Percentiles rank a stretch among this genome's conserved stretches.
These are phyloP conservation scores for Spathaspora sp. DNA, from an alignment of 805 yeast genomes.

Conservation along the genomic window DNA sequence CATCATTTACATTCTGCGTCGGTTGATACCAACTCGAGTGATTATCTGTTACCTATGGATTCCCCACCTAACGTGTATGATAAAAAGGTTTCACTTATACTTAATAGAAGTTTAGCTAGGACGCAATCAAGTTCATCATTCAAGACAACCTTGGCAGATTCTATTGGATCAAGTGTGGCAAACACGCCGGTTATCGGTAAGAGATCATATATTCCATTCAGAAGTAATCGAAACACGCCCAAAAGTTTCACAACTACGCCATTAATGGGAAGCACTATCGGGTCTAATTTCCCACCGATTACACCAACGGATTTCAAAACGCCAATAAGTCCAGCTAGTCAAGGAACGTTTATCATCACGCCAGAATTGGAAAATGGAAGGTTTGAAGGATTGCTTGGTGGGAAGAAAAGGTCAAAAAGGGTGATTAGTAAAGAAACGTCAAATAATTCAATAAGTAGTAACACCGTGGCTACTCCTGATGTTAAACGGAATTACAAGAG, in stretches of 20 bases:
- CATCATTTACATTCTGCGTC: slow-evolving; percentile 51
- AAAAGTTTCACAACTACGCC: slow-evolving; percentile 21
- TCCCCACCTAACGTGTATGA: slow-evolving; percentile 78
- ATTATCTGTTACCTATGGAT: slow-evolving; percentile 51
- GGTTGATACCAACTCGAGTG: slow-evolving; percentile 52
- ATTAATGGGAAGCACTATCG: slow-evolving; percentile 10
- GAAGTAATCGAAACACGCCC: slow-evolving; percentile 14
- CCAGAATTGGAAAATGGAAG: slow-evolving; percentile 13
- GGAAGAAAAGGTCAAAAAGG: slow-evolving; percentile 21
- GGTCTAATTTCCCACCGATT: slow-evolving; percentile 15
- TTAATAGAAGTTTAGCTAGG: slow-evolving; percentile 68
- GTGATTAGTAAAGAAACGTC: slow-evolving; percentile 9
- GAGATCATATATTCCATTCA: slow-evolving; percentile 40
- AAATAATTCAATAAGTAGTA: not conserved
- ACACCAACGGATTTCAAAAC: slow-evolving; percentile 12
- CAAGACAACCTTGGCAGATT: slow-evolving; percentile 71
- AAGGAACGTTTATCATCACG: not conserved
- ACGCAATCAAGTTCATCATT: slow-evolving; percentile 76
- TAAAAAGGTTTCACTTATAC: slow-evolving; percentile 71
- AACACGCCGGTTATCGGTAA: slow-evolving; percentile 13
- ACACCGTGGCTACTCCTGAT: not conserved
- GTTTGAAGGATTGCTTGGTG: slow-evolving; percentile 24
- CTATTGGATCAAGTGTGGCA: slow-evolving; percentile 24
- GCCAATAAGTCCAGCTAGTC: slow-evolving; percentile 8
- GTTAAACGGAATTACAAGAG: not conserved